Base-by-base conservation (phyloP, 768 basidiomycete genomes). In the Lentinula sp. region DNA sequence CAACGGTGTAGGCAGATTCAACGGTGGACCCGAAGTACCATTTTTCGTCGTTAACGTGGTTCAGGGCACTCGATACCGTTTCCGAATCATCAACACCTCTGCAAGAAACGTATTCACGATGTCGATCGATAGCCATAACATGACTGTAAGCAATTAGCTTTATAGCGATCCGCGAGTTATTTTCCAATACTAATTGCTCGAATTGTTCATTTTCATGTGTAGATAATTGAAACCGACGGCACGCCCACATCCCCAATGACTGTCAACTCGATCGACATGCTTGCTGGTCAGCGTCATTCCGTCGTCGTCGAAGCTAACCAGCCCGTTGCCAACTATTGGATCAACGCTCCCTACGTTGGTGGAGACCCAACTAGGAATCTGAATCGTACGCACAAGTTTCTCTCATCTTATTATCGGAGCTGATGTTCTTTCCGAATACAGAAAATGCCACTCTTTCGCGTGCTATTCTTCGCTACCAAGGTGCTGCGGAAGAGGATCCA, bases 21-120 rank as follows among this genome's bases (percentile, higher is more conserved):
- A 54, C 9, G 18, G 64, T 12, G 80, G 83, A 10, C 77, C 79
- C 10, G 36, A 63, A 1, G 61, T 66, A 0, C 66, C 73, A 0
- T 68, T 81, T 28, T 62, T 81, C 0, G 72, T 81, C 7, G 69
- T 84, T 64, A 70, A 70, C 39, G 79, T 84, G 9, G 37, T 61
- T 2, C 60, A 45, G 0, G 74, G 75, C 6, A 68, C 68, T 54
- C 72, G 81, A 12, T 81, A 79, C 59, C 74, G 74, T 16, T 62
- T 85, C 73, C 81, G 84, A 16, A 61, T 86, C 16, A 69, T 86
- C 65, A 77, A 77, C 53, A 74, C 74, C 36, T 80, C 58, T n/a
- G 58, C 48, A 15, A 45, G 77, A 41, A 74, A 74, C 9, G 71
- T 70, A 37, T 78, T 76, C 70, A 68, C 64, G 2, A 71, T 79